A percentile compares a stretch with the other conserved stretches of the same genome.
Evolutionary conservation across 257 asterid genomes (phyloP).

Genomic region (Cynanchum wilfordii): DNA sequence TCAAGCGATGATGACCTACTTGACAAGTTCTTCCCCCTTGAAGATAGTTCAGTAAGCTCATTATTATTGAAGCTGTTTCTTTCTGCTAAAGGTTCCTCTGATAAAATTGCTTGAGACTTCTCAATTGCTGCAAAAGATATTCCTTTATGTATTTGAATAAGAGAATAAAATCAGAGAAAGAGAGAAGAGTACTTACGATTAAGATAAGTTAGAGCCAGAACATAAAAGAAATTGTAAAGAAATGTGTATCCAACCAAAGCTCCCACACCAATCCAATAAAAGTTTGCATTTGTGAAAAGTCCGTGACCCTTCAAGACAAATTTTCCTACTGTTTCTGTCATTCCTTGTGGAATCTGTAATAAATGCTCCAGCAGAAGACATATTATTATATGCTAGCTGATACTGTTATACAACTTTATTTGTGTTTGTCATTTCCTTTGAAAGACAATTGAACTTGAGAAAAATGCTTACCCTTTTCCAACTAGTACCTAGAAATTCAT

Average conservation of each 20-base stretch:
- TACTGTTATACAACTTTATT: not conserved
- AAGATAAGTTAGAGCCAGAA: slow-evolving; percentile 32
- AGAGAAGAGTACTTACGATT: slow-evolving; percentile 46
- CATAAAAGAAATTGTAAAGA: slow-evolving; percentile 23
- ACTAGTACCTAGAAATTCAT: slow-evolving; percentile 37
- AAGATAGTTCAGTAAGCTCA: slow-evolving; percentile 4
- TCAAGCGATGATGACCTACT: not conserved
- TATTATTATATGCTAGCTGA: not conserved
- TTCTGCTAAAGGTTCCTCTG: slow-evolving; percentile 17
- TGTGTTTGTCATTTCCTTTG: not conserved
- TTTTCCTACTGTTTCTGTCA: slow-evolving; percentile 22
- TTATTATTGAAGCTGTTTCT: slow-evolving; percentile 5
- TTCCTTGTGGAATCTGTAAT: slow-evolving; percentile 19
- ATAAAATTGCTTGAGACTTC: slow-evolving; percentile 42
- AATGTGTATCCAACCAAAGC: slow-evolving; percentile 26
- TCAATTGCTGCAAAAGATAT: slow-evolving; percentile 33
- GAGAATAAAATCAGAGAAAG: not conserved
- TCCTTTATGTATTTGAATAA: not conserved
- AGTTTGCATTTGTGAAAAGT: slow-evolving; percentile 26
- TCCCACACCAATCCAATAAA: slow-evolving; percentile 39
- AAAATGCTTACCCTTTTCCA: slow-evolving; percentile 35
- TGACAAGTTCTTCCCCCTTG: not conserved
- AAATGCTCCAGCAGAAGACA: not conserved
- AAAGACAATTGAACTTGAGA: not conserved
- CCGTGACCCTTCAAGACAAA: slow-evolving; percentile 24